phyloP scores from a whole-genome alignment of 1,284 basidiomycete species.

The Rhodotorula sp. region DNA sequence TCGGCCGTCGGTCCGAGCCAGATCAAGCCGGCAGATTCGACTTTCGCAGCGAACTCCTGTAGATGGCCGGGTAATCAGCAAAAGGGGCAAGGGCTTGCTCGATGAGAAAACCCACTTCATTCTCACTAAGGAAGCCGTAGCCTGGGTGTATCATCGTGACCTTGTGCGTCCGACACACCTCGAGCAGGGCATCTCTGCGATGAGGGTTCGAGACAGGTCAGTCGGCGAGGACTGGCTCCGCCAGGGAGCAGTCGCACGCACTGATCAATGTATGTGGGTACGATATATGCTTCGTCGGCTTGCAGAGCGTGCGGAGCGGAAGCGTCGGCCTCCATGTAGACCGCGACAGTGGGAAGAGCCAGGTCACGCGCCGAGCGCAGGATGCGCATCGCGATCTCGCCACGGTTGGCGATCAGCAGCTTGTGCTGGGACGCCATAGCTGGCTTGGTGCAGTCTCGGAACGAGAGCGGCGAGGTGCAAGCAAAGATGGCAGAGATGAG shows the following conservation, averaged over 20 bases:
- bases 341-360: conserved; percentile 81
- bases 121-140: conserved; percentile 87
- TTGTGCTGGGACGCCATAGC: conserved; percentile 55
- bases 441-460: not conserved
- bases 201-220: not conserved
- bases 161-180: conserved; percentile 71
- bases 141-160: conserved; percentile 85
- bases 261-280: conserved; percentile 85
- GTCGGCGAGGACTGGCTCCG: fast-evolving
- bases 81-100: not conserved
- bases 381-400: conserved; percentile 90
- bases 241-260: conserved; percentile 56
- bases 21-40: conserved; percentile 59
- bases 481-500: not conserved
- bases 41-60: conserved; percentile 57
- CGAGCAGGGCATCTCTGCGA: conserved; percentile 74
- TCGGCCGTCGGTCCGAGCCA: conserved; percentile 65
- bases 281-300: conserved; percentile 91
- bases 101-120: conserved; percentile 41
- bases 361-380: conserved; percentile 81
- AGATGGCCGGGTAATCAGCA: no score
- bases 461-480: not conserved
- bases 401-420: conserved; percentile 81
- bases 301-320: conserved; percentile 71
- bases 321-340: conserved; percentile 81